Base-by-base conservation (phyloP, 495 filamentous ascomycete species). In the Ramalina intermedia region DNA sequence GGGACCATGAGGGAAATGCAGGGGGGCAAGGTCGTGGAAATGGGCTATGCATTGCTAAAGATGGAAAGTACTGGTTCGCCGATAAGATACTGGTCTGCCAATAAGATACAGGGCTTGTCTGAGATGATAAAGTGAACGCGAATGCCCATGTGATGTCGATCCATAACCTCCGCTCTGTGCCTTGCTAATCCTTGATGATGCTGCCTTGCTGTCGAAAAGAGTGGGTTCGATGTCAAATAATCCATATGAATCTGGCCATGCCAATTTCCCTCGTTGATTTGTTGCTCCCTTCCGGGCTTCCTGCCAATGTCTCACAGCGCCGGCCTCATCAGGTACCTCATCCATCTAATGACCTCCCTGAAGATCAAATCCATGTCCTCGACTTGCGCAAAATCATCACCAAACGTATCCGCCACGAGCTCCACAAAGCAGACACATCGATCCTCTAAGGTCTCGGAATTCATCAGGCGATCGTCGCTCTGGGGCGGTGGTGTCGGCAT, bases 291-390 rank as follows among this genome's bases (percentile, higher is more conserved):
- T 41, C 39, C 4, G 14, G 8, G 21, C 39, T 2, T 41, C 11
- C 39, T 9, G n/a, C 9, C 44, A 18, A 23, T 18, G 18, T 4
- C 14, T 24, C 21, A 54, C 14, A 51, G 38, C 38, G 37, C 57
- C 26, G 33, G 38, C 40, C 39, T 29, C 18, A 68, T 57, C 5
- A 59, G 16, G 14, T 53, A 48, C 37, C 61, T 54, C 27, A 71
- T 47, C 67, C 66, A 69, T 36, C 45, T 24, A 29, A 66, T 55
- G 35, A 64, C 59, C 13, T 43, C 51, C n/a, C 53, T 59, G 7
- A 60, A 46, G 29, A 58, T 54, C 36, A 57, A 40, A 8, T 42
- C 27, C 4, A 42, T 40, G n/a, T 54, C 50, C 23, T 55, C 60
- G 3, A 59, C 18, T 35, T 2, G n/a, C n/a, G 26, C 2, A 35